A percentile compares a stretch with the other conserved stretches of the same genome.
Evolutionary conservation across 2,329 filamentous ascomycete genomes (phyloP).

Genomic region (Trichoderma arundinaceum): DNA sequence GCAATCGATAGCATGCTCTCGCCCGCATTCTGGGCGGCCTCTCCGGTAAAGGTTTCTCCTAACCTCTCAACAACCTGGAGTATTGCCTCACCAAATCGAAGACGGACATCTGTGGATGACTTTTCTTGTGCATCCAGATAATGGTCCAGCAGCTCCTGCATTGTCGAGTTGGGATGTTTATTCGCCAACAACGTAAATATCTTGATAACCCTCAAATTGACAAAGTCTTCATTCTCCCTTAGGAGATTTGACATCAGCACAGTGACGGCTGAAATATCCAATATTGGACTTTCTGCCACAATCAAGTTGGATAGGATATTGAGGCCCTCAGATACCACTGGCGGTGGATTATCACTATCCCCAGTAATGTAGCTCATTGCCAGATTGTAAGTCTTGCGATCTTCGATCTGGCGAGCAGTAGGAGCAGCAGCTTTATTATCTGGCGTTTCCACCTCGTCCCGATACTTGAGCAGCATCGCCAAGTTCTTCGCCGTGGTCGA

Average conservation of each 20-base stretch:
- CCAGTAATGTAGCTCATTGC: conserved; percentile 67
- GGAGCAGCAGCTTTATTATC: conserved; percentile 47
- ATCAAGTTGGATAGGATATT: conserved; percentile 66
- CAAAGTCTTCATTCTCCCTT: conserved; percentile 71
- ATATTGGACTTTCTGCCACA: conserved; percentile 56
- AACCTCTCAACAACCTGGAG: conserved; percentile 67
- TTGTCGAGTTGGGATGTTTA: conserved; percentile 66
- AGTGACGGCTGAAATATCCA: conserved; percentile 70
- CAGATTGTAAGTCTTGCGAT: conserved; percentile 65
- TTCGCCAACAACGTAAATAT: conserved; percentile 66
- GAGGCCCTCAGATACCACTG: conserved; percentile 69
- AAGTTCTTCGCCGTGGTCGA: conserved; percentile 63
- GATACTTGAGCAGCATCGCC: conserved; percentile 60
- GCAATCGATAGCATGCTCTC: conserved; percentile 68
- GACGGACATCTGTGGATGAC: conserved; percentile 64
- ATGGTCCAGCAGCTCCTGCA: conserved; percentile 67
- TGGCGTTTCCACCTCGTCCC: conserved; percentile 57
- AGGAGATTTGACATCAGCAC: conserved; percentile 69
- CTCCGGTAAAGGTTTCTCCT: conserved; percentile 60
- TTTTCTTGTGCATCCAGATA: conserved; percentile 69
- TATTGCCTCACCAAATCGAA: conserved; percentile 72
- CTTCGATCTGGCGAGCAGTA: conserved; percentile 59
- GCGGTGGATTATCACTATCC: conserved; percentile 65
- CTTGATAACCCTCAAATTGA: conserved; percentile 71
- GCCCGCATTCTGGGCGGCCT: conserved; percentile 57